Percentiles rank a stretch among this genome's conserved stretches.
Conservation (phyloP, 2,329 filamentous ascomycete species). For the Alternaria viburni region DNA sequence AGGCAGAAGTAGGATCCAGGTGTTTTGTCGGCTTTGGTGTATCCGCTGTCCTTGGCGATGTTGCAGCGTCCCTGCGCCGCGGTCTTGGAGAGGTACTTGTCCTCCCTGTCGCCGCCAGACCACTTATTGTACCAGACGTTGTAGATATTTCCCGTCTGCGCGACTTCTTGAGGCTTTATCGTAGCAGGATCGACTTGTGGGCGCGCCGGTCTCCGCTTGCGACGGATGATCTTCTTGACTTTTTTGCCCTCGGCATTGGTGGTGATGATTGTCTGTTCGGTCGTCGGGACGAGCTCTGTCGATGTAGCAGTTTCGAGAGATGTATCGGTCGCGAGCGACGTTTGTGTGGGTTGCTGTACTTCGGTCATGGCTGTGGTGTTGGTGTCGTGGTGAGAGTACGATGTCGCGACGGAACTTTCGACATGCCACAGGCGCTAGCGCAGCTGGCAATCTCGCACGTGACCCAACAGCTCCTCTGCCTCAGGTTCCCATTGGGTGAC, state of each 20-base stretch:
- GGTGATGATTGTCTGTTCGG: slow-evolving; percentile 40
- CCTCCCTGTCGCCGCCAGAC: slow-evolving; percentile 92
- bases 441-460: slow-evolving; percentile 17
- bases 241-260: slow-evolving; percentile 62
- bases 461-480: slow-evolving; percentile 55
- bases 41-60: slow-evolving; percentile 69
- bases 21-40: slow-evolving; percentile 57
- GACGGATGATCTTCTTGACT: slow-evolving; percentile 89
- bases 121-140: slow-evolving; percentile 99
- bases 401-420: slow-evolving; percentile 26
- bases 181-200: slow-evolving; percentile 87
- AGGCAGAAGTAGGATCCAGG: slow-evolving; percentile 86
- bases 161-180: slow-evolving; percentile 82
- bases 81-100: slow-evolving; percentile 84
- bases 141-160: slow-evolving; percentile 93
- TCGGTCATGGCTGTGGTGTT: slow-evolving; percentile 35
- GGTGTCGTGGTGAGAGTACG: not conserved
- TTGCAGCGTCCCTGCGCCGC: slow-evolving; percentile 87
- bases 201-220: slow-evolving; percentile 87
- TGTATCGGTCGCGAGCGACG: slow-evolving; percentile 26
- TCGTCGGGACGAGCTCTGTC: slow-evolving; percentile 32
- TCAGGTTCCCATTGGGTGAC: not conserved
- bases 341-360: slow-evolving; percentile 33
- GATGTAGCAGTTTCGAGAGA: slow-evolving; percentile 31
- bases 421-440: slow-evolving; percentile 16